Percentiles rank a stretch among this genome's conserved stretches.
These are phyloP conservation scores for Penicillium odoratum DNA, from an alignment of 495 filamentous ascomycete species.

Conservation along the genomic window DNA sequence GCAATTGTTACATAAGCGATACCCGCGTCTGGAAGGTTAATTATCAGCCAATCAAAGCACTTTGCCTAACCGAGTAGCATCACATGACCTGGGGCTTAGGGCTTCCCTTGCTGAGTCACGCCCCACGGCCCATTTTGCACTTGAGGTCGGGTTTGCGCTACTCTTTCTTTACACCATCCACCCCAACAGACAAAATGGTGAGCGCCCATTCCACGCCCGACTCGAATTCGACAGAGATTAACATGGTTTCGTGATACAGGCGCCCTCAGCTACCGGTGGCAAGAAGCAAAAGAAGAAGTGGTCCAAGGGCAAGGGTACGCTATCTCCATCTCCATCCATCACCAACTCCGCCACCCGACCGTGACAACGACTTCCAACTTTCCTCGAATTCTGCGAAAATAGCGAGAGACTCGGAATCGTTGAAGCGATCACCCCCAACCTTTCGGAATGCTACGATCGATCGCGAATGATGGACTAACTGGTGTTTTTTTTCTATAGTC, in stretches of 20 bases:
- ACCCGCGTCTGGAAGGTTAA: neutral
- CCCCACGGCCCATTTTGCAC: constrained; percentile 53
- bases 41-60: constrained; percentile 11
- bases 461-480: constrained; percentile 27
- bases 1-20: neutral
- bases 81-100: constrained; percentile 44
- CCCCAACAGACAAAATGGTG: constrained; percentile 55
- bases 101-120: constrained; percentile 37
- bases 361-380: constrained; percentile 29
- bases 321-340: constrained; percentile 23
- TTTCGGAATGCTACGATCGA: neutral
- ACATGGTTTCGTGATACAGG: constrained; percentile 47
- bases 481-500: constrained; percentile 57
- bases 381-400: constrained; percentile 19
- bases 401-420: constrained; percentile 21
- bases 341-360: constrained; percentile 21
- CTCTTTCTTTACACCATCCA: constrained; percentile 46
- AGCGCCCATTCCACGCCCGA: constrained; percentile 21
- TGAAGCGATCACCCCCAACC: constrained; percentile 9
- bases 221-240: constrained; percentile 7
- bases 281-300: constrained; percentile 99
- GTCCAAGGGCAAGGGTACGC: constrained; percentile 97
- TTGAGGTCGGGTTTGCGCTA: constrained; percentile 32
- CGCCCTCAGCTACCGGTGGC: constrained; percentile 77
- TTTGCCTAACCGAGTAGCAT: constrained; percentile 23